Evolutionary conservation across 192 early-diverging fungal species (phyloP).

Genomic region (Coemansia sp.): DNA sequence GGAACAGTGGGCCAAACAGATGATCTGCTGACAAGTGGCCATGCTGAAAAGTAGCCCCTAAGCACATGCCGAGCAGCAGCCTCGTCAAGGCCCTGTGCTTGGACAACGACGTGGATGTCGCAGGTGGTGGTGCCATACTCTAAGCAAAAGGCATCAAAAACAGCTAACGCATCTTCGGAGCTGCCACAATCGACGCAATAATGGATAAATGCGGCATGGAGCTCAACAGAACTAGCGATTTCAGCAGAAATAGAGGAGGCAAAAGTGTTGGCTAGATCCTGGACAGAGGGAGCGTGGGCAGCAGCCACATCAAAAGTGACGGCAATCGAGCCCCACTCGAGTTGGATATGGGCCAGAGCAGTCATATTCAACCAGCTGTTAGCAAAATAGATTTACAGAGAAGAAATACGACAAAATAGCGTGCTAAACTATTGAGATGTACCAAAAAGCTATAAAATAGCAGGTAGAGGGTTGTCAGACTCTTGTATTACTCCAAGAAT

Average conservation of each 20-base stretch:
- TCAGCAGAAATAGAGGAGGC: not conserved
- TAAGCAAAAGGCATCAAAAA: constrained; percentile 2
- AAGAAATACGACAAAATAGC: too few relatives aligned
- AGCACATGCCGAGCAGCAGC: constrained; percentile 3
- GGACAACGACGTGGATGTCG: constrained; percentile 11
- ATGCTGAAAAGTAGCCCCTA: constrained; percentile 15
- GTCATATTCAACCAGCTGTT: too few relatives aligned
- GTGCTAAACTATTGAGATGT: too few relatives aligned
- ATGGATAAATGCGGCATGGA: constrained; percentile 3
- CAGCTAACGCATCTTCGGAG: not conserved
- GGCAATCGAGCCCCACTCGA: too few relatives aligned
- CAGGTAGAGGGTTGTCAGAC: too few relatives aligned
- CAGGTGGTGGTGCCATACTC: not conserved
- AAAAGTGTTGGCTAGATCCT: not conserved
- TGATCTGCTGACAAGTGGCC: not conserved
- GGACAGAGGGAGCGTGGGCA: too few relatives aligned
- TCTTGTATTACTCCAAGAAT: too few relatives aligned
- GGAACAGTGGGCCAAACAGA: not conserved
- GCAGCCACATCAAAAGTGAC: too few relatives aligned
- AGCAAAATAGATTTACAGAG: too few relatives aligned
- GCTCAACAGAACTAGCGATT: not conserved
- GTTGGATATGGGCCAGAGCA: too few relatives aligned
- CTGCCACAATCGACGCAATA: constrained; percentile 3
- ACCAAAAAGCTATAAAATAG: too few relatives aligned
- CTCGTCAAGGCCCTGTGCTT: constrained; percentile 6